Evolutionary conservation across 441 rosid genomes (phyloP), one percentile per base, ranked within the genome.

Genomic region (Corymbia citriodora): DNA sequence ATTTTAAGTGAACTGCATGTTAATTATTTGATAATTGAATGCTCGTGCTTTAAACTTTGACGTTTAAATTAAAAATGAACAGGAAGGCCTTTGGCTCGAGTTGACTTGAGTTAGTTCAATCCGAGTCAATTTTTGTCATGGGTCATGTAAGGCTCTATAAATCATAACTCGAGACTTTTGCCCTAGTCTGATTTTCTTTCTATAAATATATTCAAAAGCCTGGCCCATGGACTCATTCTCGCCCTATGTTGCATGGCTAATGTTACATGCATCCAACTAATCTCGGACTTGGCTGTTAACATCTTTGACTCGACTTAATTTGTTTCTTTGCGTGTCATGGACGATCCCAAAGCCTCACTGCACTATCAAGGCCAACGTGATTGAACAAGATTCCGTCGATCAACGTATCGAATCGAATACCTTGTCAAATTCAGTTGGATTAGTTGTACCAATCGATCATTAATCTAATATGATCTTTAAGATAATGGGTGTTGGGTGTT

Each of bases 361-460:
- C 25, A 72, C 40, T 6, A 63, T 7, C 72, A 3, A n/a, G 72
- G 17, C 2, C 2, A 3, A 29, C 4, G 18, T 3, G 5, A 19
- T 72, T 6, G 29, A 40, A 40, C 11, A 7, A 45, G 8, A 29
- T 7, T 36, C 36, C 27, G 3, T 15, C 1, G 25, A 72, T 19
- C 27, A 1, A 36, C 6, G 9, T 19, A 21, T 21, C 6, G 48
- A 72, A 72, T 74, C 13, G 3, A 40, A 36, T 19, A 36, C 16
- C 5, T 72, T 6, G 36, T 72, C 15, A 0, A 33, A 72, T 2
- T 15, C 16, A 36, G 36, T 6, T 11, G 5, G 6, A 68, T 2
- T 0, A 4, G 23, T 1, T 8, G 2, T 17, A 6, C 7, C 15
- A 27, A 2, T 36, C 50, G 49, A 72, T 2, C 8, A 8, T 49